A percentile compares a stretch with the other conserved stretches of the same genome.
Evolutionary conservation across 2,329 filamentous ascomycete species (phyloP).

Genomic region (Cadophora gregata): DNA sequence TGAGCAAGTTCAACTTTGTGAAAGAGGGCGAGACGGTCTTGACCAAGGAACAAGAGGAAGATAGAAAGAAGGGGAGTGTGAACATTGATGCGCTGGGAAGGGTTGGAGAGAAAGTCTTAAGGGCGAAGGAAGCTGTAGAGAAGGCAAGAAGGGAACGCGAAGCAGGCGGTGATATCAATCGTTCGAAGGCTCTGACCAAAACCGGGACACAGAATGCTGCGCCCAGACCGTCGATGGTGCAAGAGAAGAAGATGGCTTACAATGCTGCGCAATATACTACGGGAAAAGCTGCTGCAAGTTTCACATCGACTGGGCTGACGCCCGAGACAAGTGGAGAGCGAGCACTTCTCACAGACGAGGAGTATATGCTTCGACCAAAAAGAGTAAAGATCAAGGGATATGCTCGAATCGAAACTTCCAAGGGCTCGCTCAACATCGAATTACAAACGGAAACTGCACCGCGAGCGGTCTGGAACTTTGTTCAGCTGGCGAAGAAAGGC

Average conservation of each 20-base stretch:
- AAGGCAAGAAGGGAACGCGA: conserved; percentile 79
- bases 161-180: conserved; percentile 63
- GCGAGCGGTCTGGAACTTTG: conserved; percentile 96
- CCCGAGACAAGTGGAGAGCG: conserved; percentile 88
- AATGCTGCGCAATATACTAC: conserved; percentile 93
- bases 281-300: conserved; percentile 87
- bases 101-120: conserved; percentile 80
- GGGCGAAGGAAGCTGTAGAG: conserved; percentile 92
- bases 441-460: conserved; percentile 90
- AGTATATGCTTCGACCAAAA: conserved; percentile 93
- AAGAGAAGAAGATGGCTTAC: conserved; percentile 68
- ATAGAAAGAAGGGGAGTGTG: conserved; percentile 70
- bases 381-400: conserved; percentile 91
- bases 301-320: conserved; percentile 93
- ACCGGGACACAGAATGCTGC: conserved; percentile 44
- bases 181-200: conserved; percentile 49
- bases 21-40: conserved; percentile 77
- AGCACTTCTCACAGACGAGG: conserved; percentile 87
- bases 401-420: conserved; percentile 83
- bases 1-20: conserved; percentile 88
- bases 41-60: conserved; percentile 73
- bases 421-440: conserved; percentile 86
- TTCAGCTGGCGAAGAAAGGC: conserved; percentile 83
- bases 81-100: conserved; percentile 83
- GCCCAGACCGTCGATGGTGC: conserved; percentile 53